phyloP scores from a whole-genome alignment of 495 filamentous ascomycete species.

The Xylaria bambusicola region DNA sequence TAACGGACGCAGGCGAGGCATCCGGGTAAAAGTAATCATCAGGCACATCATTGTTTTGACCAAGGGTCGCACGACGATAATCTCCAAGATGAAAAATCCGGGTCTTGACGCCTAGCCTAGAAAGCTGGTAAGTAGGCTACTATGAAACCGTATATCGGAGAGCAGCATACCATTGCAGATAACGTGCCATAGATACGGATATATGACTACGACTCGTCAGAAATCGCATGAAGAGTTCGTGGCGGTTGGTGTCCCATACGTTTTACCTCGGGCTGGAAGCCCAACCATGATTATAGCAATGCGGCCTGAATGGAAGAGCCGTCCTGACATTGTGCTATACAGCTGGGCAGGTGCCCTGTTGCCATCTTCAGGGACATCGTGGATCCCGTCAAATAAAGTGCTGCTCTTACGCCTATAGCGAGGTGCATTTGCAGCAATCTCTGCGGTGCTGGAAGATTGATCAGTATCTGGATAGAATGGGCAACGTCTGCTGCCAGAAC shows the following conservation, averaged over 20 bases:
- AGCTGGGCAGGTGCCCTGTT: slow-evolving; percentile 94
- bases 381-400: slow-evolving; percentile 96
- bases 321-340: slow-evolving; percentile 95
- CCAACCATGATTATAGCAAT: slow-evolving; percentile 98
- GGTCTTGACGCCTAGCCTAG: slow-evolving; percentile 95
- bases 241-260: slow-evolving; percentile 55
- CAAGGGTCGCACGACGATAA: slow-evolving; percentile 89
- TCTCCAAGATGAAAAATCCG: slow-evolving; percentile 96
- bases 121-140: background rate
- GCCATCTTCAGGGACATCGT: slow-evolving; percentile 82
- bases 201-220: slow-evolving; percentile 67
- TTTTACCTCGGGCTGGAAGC: slow-evolving; percentile 94
- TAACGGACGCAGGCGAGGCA: slow-evolving; percentile 81
- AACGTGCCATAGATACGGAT: slow-evolving; percentile 90
- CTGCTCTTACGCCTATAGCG: slow-evolving; percentile 83
- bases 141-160: background rate
- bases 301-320: slow-evolving; percentile 93
- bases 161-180: slow-evolving; percentile 76
- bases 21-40: slow-evolving; percentile 98
- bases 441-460: slow-evolving; percentile 64
- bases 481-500: slow-evolving; percentile 19
- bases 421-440: slow-evolving; percentile 83
- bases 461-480: slow-evolving; percentile 8
- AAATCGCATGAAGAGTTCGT: background rate
- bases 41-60: slow-evolving; percentile 81